Evolutionary conservation across 169 alveolate species (phyloP).

Genomic region (Pseudocohnilembus persalinus): DNA sequence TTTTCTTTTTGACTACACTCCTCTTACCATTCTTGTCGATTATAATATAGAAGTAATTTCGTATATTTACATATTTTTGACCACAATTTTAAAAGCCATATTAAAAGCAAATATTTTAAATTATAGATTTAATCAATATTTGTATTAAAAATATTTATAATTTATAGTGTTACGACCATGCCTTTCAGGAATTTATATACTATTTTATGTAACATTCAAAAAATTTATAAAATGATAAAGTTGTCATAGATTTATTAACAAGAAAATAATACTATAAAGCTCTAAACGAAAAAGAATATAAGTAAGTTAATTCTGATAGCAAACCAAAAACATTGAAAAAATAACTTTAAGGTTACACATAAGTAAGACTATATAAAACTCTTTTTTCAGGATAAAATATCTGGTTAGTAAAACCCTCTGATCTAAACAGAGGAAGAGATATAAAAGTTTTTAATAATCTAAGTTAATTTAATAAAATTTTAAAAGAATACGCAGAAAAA

Average conservation of each 20-base stretch:
- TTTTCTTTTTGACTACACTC: constrained; percentile 39
- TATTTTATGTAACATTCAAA: constrained; percentile 6
- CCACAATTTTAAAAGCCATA: constrained; percentile 54
- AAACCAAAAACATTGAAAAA: background rate
- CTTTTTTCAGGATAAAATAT: constrained; percentile 34
- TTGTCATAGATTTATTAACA: background rate
- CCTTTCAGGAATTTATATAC: constrained; percentile 11
- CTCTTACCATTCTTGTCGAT: constrained; percentile 24
- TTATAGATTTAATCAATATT: constrained; percentile 30
- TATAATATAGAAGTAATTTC: background rate
- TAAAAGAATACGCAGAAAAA: constrained; percentile 11
- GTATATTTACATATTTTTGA: no score
- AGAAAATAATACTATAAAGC: constrained; percentile 10
- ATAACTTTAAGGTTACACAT: background rate
- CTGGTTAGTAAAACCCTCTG: constrained; percentile 61
- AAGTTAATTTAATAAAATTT: constrained; percentile 28
- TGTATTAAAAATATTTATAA: constrained; percentile 6
- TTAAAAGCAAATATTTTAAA: constrained; percentile 45
- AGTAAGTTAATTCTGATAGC: background rate
- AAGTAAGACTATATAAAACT: background rate
- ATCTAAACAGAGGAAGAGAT: constrained; percentile 59
- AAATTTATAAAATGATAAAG: background rate
- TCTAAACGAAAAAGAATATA: background rate
- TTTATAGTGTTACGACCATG: background rate
- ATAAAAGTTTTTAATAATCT: constrained; percentile 39